Evolutionary conservation across 257 asterid genomes (phyloP).

Genomic region (Capsicum rhomboideum): DNA sequence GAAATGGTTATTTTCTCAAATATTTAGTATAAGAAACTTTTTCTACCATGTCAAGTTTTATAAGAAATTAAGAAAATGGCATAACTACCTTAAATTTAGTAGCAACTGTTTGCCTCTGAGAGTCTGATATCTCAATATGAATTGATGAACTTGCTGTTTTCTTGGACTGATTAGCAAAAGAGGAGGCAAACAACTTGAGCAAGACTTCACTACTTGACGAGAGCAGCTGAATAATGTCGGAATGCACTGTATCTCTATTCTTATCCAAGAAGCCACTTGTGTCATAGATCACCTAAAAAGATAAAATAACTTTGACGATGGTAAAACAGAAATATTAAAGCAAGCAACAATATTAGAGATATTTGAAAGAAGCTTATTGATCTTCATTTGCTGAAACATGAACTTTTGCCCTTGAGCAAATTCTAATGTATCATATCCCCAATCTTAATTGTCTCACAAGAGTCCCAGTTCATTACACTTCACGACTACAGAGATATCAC

Average conservation of each 20-base stretch:
- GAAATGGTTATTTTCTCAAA: background rate
- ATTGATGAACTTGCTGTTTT: constrained; percentile 17
- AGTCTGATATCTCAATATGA: constrained; percentile 26
- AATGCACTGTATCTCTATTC: constrained; percentile 68
- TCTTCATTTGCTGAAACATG: background rate
- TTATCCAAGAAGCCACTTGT: constrained; percentile 68
- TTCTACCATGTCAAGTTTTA: background rate
- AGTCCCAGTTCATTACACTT: background rate
- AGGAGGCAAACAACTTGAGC: constrained; percentile 50
- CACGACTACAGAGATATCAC: background rate
- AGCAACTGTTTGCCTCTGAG: constrained; percentile 66
- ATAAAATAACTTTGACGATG: background rate
- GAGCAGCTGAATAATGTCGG: constrained; percentile 52
- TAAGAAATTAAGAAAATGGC: background rate
- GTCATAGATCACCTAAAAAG: constrained; percentile 62
- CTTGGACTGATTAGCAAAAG: constrained; percentile 26
- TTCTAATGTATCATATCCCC: background rate
- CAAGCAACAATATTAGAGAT: background rate
- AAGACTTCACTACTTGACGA: constrained; percentile 45
- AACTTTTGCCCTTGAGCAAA: background rate
- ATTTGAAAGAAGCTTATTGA: background rate
- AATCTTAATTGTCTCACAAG: background rate
- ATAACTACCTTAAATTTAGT: constrained; percentile 63
- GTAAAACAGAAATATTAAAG: background rate
- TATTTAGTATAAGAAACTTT: background rate